Evolutionary conservation across 2,329 filamentous ascomycete genomes (phyloP).

Genomic region (Ophiostoma sp.): DNA sequence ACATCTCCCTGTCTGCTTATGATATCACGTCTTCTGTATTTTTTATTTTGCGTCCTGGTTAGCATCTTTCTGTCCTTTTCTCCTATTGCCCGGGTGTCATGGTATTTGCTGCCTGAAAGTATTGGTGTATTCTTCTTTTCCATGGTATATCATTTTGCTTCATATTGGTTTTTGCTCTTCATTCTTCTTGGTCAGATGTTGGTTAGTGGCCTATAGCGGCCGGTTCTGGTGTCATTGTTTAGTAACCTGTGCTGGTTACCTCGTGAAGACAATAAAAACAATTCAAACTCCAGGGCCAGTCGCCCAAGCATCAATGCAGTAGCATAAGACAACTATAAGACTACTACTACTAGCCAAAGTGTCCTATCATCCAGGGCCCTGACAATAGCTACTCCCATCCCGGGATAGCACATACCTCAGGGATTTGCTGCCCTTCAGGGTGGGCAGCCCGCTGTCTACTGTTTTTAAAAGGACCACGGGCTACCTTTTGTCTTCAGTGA

Average conservation of each 20-base stretch:
- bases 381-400: neutral
- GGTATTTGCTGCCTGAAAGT: neutral
- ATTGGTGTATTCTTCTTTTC: neutral
- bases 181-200: too few species aligned
- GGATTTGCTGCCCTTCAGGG: too few species aligned
- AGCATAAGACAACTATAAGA: too few species aligned
- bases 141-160: neutral
- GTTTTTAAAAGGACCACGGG: too few species aligned
- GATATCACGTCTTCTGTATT: neutral
- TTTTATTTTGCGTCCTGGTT: neutral
- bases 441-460: too few species aligned
- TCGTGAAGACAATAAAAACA: neutral
- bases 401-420: too few species aligned
- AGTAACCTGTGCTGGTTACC: neutral
- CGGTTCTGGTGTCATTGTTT: neutral
- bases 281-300: neutral
- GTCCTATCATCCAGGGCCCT: too few species aligned
- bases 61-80: neutral
- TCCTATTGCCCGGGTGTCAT: neutral
- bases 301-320: neutral
- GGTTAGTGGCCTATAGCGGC: neutral
- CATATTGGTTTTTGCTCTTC: neutral
- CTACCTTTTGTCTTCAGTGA: neutral
- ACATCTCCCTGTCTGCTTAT: neutral
- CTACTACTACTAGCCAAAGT: too few species aligned